phyloP scores from a whole-genome alignment of 495 filamentous ascomycete species.

The Hypomontagnella monticulosa region DNA sequence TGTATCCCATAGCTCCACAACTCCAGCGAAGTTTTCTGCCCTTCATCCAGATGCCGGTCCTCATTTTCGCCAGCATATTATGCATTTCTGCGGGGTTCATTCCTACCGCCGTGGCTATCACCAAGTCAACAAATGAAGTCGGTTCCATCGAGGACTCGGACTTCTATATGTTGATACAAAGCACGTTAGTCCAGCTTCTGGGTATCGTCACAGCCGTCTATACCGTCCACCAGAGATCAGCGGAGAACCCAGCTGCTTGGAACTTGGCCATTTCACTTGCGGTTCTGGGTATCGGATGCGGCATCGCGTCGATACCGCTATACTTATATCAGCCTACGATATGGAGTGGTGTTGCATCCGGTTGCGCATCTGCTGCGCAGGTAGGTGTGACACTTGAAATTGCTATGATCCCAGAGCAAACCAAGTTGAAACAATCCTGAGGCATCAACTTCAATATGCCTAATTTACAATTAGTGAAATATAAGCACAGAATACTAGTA shows the following conservation, averaged over 20 bases:
- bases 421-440: constrained; percentile 18
- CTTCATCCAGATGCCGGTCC: background rate
- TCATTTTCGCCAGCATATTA: background rate
- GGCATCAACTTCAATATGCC: too few species aligned
- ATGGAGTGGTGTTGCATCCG: constrained; percentile 18
- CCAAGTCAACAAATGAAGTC: background rate
- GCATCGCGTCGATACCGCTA: background rate
- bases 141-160: constrained; percentile 21
- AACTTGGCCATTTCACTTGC: background rate
- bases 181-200: background rate
- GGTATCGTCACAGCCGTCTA: constrained; percentile 3
- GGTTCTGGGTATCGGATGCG: constrained; percentile 11
- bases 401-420: background rate
- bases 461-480: too few species aligned
- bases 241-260: constrained; percentile 11
- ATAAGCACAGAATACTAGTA: too few species aligned
- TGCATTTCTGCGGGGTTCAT: background rate
- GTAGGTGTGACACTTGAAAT: constrained; percentile 2
- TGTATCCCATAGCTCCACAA: constrained; percentile 16
- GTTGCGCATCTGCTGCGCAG: background rate
- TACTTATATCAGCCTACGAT: constrained; percentile 10
- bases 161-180: constrained; percentile 12
- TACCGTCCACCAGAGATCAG: background rate
- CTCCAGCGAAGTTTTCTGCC: background rate
- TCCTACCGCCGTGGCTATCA: constrained; percentile 3